These are phyloP conservation scores for Moniliella sp. DNA, from an alignment of 1,284 basidiomycete genomes.

Conservation along the genomic window DNA sequence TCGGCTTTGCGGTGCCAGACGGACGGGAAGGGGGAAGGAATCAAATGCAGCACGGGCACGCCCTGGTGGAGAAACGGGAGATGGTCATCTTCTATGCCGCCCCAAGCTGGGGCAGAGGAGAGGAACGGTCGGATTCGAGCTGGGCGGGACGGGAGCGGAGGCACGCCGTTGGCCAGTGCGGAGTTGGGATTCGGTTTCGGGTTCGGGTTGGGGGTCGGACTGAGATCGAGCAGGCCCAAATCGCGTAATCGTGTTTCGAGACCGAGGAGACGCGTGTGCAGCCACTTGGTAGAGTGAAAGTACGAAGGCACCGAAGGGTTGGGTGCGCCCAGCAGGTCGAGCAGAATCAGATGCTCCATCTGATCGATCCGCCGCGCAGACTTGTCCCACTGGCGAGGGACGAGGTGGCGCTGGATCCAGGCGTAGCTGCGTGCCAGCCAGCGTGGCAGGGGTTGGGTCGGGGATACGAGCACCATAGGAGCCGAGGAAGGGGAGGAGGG, in stretches of 20 bases:
- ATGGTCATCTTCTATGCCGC: constrained; percentile 78
- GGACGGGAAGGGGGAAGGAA: constrained; percentile 63
- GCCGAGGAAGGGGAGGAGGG: constrained; percentile 2
- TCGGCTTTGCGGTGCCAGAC: constrained; percentile 67
- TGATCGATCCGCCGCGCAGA: constrained; percentile 18
- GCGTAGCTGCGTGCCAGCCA: background rate
- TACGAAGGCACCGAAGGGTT: constrained; percentile 16
- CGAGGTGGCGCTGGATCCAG: constrained; percentile 2
- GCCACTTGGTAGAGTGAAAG: constrained; percentile 16
- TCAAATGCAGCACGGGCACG: constrained; percentile 73
- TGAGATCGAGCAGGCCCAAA: constrained; percentile 8
- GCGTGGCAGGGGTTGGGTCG: background rate
- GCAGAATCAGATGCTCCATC: constrained; percentile 25
- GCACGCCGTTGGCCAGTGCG: background rate
- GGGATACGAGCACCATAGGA: background rate
- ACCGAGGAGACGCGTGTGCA: constrained; percentile 9
- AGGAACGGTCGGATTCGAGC: constrained; percentile 7
- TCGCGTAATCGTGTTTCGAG: constrained; percentile 11
- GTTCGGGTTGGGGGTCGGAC: constrained; percentile 1
- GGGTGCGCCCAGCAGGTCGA: constrained; percentile 23
- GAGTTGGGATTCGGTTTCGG: background rate
- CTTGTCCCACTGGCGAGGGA: constrained; percentile 1
- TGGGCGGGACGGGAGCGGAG: constrained; percentile 1
- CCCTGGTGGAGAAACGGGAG: constrained; percentile 64
- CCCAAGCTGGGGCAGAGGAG: constrained; percentile 34